phyloP scores from a whole-genome alignment of 2,329 filamentous ascomycete species.

The Botrytis galanthina region DNA sequence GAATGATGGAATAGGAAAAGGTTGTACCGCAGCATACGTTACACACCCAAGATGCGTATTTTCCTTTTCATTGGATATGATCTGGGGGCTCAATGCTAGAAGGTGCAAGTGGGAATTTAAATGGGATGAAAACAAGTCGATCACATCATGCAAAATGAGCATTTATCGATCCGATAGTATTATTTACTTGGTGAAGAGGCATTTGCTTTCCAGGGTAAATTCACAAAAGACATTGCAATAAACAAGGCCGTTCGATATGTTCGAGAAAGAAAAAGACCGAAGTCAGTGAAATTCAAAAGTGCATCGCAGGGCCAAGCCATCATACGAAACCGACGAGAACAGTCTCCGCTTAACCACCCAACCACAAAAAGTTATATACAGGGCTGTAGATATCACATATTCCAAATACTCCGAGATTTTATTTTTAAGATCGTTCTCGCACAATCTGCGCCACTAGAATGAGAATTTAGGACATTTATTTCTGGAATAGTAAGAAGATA shows the following conservation, averaged over 20 bases:
- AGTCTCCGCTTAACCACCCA: neutral
- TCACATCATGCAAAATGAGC: neutral
- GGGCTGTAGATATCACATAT: neutral
- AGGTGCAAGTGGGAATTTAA: neutral
- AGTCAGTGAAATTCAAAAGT: neutral
- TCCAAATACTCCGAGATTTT: neutral
- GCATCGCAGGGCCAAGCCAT: neutral
- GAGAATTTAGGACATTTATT: neutral
- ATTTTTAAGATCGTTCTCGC: neutral
- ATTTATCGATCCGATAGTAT: neutral
- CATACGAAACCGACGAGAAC: neutral
- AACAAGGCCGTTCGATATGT: neutral
- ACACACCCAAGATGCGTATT: neutral
- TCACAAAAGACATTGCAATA: neutral
- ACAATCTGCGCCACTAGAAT: neutral
- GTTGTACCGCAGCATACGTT: neutral
- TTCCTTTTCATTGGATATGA: neutral
- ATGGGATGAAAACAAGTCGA: neutral
- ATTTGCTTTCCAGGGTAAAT: neutral
- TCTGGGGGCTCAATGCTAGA: neutral
- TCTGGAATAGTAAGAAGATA: neutral
- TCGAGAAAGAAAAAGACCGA: neutral
- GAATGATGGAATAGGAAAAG: too few relatives aligned
- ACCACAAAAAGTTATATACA: neutral
- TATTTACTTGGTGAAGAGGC: neutral